Evolutionary conservation across 805 yeast species (phyloP), one percentile per base, ranked within the genome.

Genomic region (Wickerhamiella cacticola): DNA sequence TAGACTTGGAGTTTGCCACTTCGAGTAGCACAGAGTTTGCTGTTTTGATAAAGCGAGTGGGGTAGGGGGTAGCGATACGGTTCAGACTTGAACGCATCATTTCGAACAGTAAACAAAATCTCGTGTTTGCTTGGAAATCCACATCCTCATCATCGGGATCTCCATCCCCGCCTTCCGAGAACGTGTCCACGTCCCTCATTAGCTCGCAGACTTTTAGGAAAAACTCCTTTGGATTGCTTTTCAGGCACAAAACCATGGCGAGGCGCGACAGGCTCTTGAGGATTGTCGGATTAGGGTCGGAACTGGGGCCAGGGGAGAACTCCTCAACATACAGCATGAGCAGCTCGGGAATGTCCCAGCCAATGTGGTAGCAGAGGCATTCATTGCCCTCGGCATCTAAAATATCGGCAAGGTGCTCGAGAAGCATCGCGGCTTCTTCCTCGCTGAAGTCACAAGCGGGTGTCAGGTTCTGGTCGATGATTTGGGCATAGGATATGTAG

Each of bases 291-390:
- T 46, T 10, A 26, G 44, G 16, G 45, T 49, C 22, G 41, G 34
- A 24, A 7, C 9, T 31, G 28, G 44, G 49, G 3, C 48, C 41
- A 16, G 19, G 49, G 23, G 39, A 35, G 46, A 52, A 56, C 4
- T 41, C 44, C 33, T 52, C 59, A n/a, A 80, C 59, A 59, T 72
- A 82, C 8, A 69, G 68, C 40, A 85, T 57, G 5, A 88, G 54
- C 45, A 83, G 63, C 26, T 71, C 72, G 1, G 95, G 95, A n/a
- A 88, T 59, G 62, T 88, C 96, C 96, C 96, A 88, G 1, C 94
- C 95, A 51, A 87, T 76, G 54, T 80, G 82, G 39, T 72, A 69
- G 0, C 78, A 68, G 25, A 85, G 63, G 9, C 70, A 71, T 15
- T 70, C 67, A 58, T 81, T 61, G 0, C 59, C 40, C 13, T 41